phyloP scores from a whole-genome alignment of 768 basidiomycete species.

The Podaxis sp. region DNA sequence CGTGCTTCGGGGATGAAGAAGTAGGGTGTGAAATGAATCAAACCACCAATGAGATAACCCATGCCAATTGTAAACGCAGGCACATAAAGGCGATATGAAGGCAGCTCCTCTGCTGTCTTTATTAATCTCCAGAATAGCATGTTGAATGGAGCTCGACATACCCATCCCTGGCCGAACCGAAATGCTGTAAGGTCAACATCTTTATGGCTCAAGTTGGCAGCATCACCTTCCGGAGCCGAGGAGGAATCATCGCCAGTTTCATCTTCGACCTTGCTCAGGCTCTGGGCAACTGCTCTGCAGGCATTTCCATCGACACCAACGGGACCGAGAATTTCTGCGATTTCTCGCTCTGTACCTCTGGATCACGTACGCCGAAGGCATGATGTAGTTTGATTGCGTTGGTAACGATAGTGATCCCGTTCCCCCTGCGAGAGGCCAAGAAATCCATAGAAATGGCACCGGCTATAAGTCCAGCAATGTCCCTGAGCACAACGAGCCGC shows the following conservation, averaged over 20 bases:
- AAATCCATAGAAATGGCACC: slow-evolving; percentile 99
- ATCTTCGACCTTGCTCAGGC: slow-evolving; percentile 67
- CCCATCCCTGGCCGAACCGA: slow-evolving; percentile 93
- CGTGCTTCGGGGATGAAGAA: slow-evolving; percentile 81
- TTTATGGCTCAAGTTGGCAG: slow-evolving; percentile 56
- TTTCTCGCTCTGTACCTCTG: slow-evolving; percentile 96
- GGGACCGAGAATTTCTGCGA: slow-evolving; percentile 81
- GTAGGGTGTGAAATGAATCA: slow-evolving; percentile 91
- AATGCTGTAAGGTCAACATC: slow-evolving; percentile 91
- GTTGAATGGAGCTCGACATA: slow-evolving; percentile 31
- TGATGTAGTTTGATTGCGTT: slow-evolving; percentile 69
- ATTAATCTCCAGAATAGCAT: neutral
- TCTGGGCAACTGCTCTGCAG: slow-evolving; percentile 75
- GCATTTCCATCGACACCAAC: slow-evolving; percentile 86
- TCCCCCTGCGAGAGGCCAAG: slow-evolving; percentile 91
- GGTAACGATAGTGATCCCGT: slow-evolving; percentile 90
- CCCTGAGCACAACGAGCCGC: slow-evolving; percentile 87
- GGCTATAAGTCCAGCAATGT: slow-evolving; percentile 92
- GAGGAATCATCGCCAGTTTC: slow-evolving; percentile 22
- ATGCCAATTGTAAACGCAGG: slow-evolving; percentile 95
- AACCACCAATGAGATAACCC: slow-evolving; percentile 90
- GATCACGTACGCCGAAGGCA: slow-evolving; percentile 88
- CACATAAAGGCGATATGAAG: slow-evolving; percentile 77
- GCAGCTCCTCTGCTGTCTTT: slow-evolving; percentile 75
- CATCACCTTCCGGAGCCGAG: slow-evolving; percentile 34